Evolutionary conservation across 768 basidiomycete species (phyloP), one percentile per base, ranked within the genome.

Genomic region (Steccherinum ochraceum): DNA sequence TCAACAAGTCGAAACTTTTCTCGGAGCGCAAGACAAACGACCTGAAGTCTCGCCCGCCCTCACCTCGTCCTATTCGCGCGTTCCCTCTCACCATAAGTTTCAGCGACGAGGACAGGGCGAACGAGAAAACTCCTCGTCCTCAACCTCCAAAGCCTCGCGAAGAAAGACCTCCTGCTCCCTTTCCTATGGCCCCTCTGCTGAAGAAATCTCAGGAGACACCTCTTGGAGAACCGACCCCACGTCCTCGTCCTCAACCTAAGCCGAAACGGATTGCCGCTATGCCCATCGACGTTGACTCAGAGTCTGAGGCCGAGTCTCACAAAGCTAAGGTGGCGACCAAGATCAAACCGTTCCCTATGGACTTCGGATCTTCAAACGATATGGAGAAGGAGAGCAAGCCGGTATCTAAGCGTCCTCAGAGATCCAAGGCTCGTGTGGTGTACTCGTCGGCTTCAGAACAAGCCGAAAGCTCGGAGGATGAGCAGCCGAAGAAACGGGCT

Each of bases 171-270:
- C 26, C 43, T 2, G 18, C 43, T 7, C 30, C 52, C 1, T 53
- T 56, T 26, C 51, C 51, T 11, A 23, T 56, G 39, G 35, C 25
- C 40, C 10, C 24, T 25, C 5, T 20, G 24, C 21, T n/a, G n/a
- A n/a, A n/a, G n/a, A n/a, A n/a, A n/a, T n/a, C n/a, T n/a, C n/a
- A n/a, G n/a, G n/a, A n/a, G n/a, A n/a, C n/a, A n/a, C n/a, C n/a
- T n/a, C n/a, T n/a, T n/a, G n/a, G n/a, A n/a, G n/a, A n/a, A n/a
- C 12, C 13, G 30, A n/a, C 40, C 51, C 35, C n/a, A 11, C 35
- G 35, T 39, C 35, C 11, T 39, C 35, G n/a, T 39, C n/a, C 35
- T 39, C 35, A 39, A 39, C 11, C 35, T n/a, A n/a, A n/a, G n/a
- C n/a, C n/a, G n/a, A n/a, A n/a, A n/a, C n/a, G n/a, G n/a, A n/a